Base-by-base conservation (phyloP, 139 green algal genomes). In the Chlamydomonas sp. region DNA sequence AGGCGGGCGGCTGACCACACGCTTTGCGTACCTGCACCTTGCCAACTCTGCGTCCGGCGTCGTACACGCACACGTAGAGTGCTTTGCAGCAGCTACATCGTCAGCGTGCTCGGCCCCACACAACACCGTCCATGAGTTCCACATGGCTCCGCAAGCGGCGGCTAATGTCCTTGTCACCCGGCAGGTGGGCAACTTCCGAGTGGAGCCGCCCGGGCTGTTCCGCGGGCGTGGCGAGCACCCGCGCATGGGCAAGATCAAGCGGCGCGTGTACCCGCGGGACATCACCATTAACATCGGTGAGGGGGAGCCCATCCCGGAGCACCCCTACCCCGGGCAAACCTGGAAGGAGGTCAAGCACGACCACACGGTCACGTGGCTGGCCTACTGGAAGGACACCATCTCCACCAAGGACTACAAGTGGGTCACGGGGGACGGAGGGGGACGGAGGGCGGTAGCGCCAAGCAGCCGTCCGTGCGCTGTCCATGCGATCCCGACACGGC, bases 231-330 rank as follows among this genome's bases (percentile, higher is more conserved):
- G 98, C 2, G 98, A 99, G 93, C 98, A 99, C 92, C 98, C 98
- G 8, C 98, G 97, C 90, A 99, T 99, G 98, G 98, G 98, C 83
- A 98, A 94, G 79, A 93, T 99, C 84, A 99, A 99, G 94, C 91
- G 87, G 82, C 94, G 98, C 66, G 96, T 99, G 78, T 98, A 98
- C 91, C 98, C 98, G 0, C 91, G 96, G 1, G 97, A 99, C 91
- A 97, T 99, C 87, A 98, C 94, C 64, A 98, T 99, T 93, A 99
- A 99, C 96, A 98, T 99, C 60, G 95, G 96, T n/a, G 91, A 93
- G 91, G 92, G 91, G 58, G 92, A 91, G 78, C 92, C 94, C 1
- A 86, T 99, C 8, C 97, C 97, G 9, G 91, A 96, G 85, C 97
- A 99, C 93, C 97, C 96, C 0, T 99, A 96, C 92, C 92, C 91